Evolutionary conservation across 2,329 filamentous ascomycete genomes (phyloP), one percentile per base, ranked within the genome.

Genomic region (Fusarium proliferatum): DNA sequence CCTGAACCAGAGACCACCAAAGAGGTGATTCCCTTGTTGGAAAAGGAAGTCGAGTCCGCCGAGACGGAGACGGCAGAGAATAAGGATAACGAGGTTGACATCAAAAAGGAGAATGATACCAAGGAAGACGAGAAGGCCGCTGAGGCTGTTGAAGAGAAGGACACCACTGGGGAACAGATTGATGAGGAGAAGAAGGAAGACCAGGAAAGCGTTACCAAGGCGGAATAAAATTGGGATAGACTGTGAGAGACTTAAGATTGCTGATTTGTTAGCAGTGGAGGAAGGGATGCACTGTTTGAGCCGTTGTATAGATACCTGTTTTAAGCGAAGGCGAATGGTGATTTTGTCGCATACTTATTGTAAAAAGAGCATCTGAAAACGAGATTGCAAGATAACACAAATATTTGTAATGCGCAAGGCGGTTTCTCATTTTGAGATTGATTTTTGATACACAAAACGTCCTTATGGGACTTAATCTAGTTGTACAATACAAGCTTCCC

Each of bases 241-340:
- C 67, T 65, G 60, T 41, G 68, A 61, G 60, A 74, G 63, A 67
- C 66, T 67, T 61, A 67, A 66, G 65, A 64, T 51, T 65, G 62
- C 56, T 66, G 53, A 64, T 66, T 76, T 73, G 53, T 75, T 75
- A 58, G 43, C 55, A 67, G 65, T 64, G 51, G 67, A 67, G 73
- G 58, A 52, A 73, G 62, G 53, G 61, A 59, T 75, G 73, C 76
- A 74, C 41, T 67, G 65, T 73, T 71, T 67, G 58, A 70, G 64
- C 67, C 68, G 70, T 74, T 77, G 73, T 78, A 76, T 73, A 79
- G 77, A 79, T 79, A 79, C 76, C 76, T 78, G 73, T 78, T 77
- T 76, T 72, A 77, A 79, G 77, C 77, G 77, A 77, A 75, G 76
- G 77, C 77, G 77, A 78, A 79, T 77, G 77, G 77, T 77, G 76